Base-by-base conservation (phyloP, 2,329 filamentous ascomycete species). In the Paecilomyces sp. region DNA sequence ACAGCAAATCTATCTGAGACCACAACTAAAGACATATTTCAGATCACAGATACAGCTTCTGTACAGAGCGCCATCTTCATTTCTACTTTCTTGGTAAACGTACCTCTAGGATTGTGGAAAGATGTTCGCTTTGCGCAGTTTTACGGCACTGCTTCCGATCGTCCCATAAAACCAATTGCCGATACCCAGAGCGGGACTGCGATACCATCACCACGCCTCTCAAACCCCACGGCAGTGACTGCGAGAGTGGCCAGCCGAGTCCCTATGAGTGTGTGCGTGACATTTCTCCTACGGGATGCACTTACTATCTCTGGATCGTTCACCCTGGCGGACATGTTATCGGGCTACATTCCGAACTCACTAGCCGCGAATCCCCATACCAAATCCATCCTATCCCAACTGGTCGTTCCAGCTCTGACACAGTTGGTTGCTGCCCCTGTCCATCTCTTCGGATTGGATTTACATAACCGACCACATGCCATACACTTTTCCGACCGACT, bases 1-100 rank as follows among this genome's bases (percentile, higher is more conserved):
- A 90, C 89, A 1, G 91, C 92, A 63, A 96, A 96, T 79, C 76
- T 82, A 11, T 83, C 94, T 70, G 92, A 96, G 77, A 96, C 91
- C 0, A 74, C 84, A 36, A 55, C 85, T 55, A 86, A 88, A 5
- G 88, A 88, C 2, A 63, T 84, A 3, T 71, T 47, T 47, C 36
- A 47, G 15, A 15, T 47, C 15, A 47, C 36, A 47, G 36, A 77
- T 47, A 75, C 81, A 68, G 71, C 76, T 7, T 79, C 84, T 18
- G 81, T 87, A 1, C 76, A 64, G 7, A 61, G 66, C 66, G 85
- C 89, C 50, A 91, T 89, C 0, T 81, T 88, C 15, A 89, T 90
- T 57, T 82, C 85, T 1, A 71, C 69, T 1, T 70, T 69, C n/a
- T n/a, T 64, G 9, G 65, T 70, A 13, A 72, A 72, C 24, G 69